Evolutionary conservation across 192 early-diverging fungal species (phyloP), one percentile per base, ranked within the genome.

Genomic region (Entophlyctis luteolus): DNA sequence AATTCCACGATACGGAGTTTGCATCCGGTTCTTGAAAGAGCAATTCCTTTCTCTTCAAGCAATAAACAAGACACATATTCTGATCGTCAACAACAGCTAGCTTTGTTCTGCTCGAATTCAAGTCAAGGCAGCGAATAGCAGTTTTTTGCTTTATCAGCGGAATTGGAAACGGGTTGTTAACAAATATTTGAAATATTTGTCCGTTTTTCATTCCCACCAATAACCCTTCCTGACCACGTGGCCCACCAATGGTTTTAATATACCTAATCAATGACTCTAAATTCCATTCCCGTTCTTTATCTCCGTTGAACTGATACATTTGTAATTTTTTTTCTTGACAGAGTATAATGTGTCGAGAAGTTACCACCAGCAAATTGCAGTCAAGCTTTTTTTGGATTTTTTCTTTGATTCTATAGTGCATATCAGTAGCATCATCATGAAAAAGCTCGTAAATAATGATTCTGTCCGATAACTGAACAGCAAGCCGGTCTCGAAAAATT

Each of bases 371-470:
- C 16, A 82, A 65, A 55, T 84, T 80, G 71, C 82, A 84, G 20
- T 86, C 84, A 2, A 84, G 69, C 33, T 74, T 79, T 65, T 80
- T 83, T 16, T 56, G 57, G 25, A 86, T 66, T 62, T 85, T 85
- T 49, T 86, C 80, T 37, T 79, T 82, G 58, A 86, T 85, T 10
- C 84, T 59, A 59, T 86, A 86, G 71, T 82, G 84, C 80, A 84
- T 82, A 36, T 80, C 82, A 1, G 74, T 72, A 2, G 76, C 63
- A 59, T 82, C 82, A 63, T 86, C 82, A 45, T 81, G 74, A 42
- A 80, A 77, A 3, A 82, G 59, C 56, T 86, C 84, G 71, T 86
- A 85, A 20, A 86, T 77, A 48, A 84, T 79, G 23, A 86, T 65
- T 45, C 77, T 65, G 33, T 82, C 82, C 0, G 82, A 73, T 8